Conservation (phyloP, 352 stramenopile species). For the Elongisporangium senticosum region DNA sequence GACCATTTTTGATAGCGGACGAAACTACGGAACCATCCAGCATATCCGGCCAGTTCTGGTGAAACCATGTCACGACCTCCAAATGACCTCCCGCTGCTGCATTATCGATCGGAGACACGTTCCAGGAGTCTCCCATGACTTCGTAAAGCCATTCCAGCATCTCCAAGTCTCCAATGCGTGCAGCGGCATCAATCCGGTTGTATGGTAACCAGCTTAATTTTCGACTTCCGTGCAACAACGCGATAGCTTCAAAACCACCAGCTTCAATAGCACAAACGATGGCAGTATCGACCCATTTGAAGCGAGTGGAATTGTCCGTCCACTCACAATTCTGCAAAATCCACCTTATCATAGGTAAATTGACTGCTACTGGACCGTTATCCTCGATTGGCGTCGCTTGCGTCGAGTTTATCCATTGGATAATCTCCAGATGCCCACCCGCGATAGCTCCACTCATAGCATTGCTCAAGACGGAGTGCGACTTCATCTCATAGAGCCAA, state of each 20-base stretch:
- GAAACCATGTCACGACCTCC: neutral
- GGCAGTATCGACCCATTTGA: neutral
- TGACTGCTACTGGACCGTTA: neutral
- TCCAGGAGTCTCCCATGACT: neutral
- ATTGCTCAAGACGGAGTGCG: neutral
- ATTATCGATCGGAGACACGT: neutral
- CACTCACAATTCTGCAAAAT: neutral
- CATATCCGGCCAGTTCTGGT: neutral
- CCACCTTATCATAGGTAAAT: neutral
- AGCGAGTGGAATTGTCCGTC: neutral
- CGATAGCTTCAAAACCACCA: neutral
- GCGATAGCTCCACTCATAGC: neutral
- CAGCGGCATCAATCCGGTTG: neutral
- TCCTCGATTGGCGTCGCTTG: neutral
- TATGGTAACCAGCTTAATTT: neutral
- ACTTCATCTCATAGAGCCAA: neutral
- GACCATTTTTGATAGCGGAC: neutral
- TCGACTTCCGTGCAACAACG: neutral
- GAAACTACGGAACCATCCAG: neutral
- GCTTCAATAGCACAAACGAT: neutral
- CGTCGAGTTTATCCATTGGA: neutral
- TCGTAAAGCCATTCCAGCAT: neutral
- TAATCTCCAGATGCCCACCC: neutral
- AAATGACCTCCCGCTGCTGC: neutral
- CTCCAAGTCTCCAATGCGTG: neutral